Percentiles rank a stretch among this genome's conserved stretches.
phyloP scores from a whole-genome alignment of 2,329 filamentous ascomycete genomes.

The Daldinia eschscholtzii region DNA sequence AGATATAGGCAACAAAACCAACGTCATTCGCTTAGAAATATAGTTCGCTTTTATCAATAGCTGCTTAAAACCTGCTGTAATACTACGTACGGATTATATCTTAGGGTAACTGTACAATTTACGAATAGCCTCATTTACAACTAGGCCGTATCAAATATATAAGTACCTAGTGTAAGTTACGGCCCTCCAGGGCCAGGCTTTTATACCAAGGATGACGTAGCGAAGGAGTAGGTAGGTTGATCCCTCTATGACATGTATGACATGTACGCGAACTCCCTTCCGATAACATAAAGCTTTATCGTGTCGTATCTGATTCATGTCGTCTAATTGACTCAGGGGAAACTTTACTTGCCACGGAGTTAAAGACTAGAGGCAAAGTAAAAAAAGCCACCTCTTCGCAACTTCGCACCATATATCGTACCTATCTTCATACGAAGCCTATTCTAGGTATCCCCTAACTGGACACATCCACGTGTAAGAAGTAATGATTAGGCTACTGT shows the following conservation, averaged over 20 bases:
- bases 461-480: not conserved
- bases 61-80: not conserved
- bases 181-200: not conserved
- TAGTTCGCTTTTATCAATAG: not conserved
- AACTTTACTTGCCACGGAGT: not conserved
- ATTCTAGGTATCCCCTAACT: not conserved
- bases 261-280: not conserved
- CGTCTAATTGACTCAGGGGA: constrained; percentile 1
- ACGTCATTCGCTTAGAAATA: not conserved
- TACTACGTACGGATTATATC: not conserved
- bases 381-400: not conserved
- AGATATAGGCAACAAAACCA: not conserved
- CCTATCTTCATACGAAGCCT: not conserved
- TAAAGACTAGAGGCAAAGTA: not conserved
- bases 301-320: not conserved
- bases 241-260: not conserved
- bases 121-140: constrained; percentile 6
- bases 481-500: not conserved
- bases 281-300: not conserved
- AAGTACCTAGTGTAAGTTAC: too few species aligned
- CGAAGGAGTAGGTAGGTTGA: not conserved
- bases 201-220: constrained; percentile 5
- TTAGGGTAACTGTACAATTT: not conserved
- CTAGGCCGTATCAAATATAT: not conserved
- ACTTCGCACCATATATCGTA: not conserved